A percentile compares a stretch with the other conserved stretches of the same genome.
Conservation (phyloP, 805 yeast species). For the Metschnikowia orientalis region DNA sequence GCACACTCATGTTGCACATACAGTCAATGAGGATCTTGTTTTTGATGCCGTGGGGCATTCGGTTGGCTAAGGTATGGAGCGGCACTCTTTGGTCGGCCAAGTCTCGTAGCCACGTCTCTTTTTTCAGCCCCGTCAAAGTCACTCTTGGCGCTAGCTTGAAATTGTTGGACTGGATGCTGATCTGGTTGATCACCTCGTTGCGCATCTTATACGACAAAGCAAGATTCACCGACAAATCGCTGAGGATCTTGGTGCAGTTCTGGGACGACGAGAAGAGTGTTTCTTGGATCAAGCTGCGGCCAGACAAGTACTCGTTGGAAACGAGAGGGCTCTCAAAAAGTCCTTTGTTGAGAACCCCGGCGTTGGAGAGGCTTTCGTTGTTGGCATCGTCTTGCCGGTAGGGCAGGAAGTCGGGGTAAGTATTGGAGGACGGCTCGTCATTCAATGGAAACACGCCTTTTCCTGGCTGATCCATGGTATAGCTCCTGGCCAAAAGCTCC, state of each 20-base stretch:
- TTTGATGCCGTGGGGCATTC: constrained; percentile 87
- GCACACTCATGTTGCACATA: constrained; percentile 61
- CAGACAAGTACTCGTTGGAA: constrained; percentile 64
- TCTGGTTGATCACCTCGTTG: constrained; percentile 39
- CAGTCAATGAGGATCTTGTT: constrained; percentile 71
- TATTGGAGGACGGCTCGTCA: constrained; percentile 16
- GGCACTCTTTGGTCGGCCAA: constrained; percentile 67
- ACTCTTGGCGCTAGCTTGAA: constrained; percentile 86
- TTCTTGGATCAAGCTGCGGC: constrained; percentile 54
- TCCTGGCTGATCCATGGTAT: constrained; percentile 32
- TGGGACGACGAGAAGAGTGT: constrained; percentile 35
- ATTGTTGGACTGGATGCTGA: constrained; percentile 28
- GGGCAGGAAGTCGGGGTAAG: constrained; percentile 68
- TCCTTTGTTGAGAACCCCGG: constrained; percentile 60
- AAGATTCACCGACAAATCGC: constrained; percentile 36
- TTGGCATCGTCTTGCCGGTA: constrained; percentile 43
- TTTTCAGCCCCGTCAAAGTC: constrained; percentile 80
- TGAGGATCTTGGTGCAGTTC: constrained; percentile 32
- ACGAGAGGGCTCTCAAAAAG: constrained; percentile 60
- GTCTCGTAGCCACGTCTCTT: constrained; percentile 82
- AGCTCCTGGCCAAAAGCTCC: constrained; percentile 34
- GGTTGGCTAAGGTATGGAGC: constrained; percentile 61
- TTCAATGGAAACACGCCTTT: constrained; percentile 33
- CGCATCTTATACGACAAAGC: constrained; percentile 35
- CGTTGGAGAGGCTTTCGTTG: constrained; percentile 47